Evolutionary conservation across 331 rosid genomes (phyloP).

Genomic region (Cydonia oblonga): DNA sequence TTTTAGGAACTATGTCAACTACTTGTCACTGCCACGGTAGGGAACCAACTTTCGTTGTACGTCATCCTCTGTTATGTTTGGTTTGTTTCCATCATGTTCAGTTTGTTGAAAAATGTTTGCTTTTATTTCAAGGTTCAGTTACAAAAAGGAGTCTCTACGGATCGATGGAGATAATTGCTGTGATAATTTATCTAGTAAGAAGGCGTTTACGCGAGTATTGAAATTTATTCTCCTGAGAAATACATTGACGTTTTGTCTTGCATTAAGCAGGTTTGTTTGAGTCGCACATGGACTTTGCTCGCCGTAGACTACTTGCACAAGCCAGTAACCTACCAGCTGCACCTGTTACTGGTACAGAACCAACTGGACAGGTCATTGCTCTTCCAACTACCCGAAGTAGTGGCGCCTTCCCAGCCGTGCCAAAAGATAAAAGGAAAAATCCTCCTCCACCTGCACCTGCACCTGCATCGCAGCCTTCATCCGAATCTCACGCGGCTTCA

Average conservation of each 20-base stretch:
- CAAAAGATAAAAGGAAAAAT: conserved; percentile 20
- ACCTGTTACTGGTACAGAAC: conserved; percentile 27
- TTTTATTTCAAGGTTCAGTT: conserved; percentile 37
- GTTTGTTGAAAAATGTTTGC: conserved; percentile 13
- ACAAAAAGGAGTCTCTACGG: conserved; percentile 18
- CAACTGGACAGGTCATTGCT: conserved; percentile 28
- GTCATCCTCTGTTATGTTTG: neutral
- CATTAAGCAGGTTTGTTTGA: conserved; percentile 35
- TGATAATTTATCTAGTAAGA: conserved; percentile 31
- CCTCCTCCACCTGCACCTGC: conserved; percentile 19
- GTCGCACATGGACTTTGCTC: conserved; percentile 20
- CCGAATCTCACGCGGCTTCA: conserved; percentile 2
- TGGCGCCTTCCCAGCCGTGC: conserved; percentile 76
- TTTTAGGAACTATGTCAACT: conserved; percentile 26
- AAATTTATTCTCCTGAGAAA: neutral
- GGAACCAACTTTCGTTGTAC: conserved; percentile 14
- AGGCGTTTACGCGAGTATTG: neutral
- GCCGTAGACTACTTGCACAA: conserved; percentile 63
- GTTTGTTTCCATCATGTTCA: conserved; percentile 9
- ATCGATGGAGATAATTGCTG: conserved; percentile 19
- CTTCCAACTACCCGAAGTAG: conserved; percentile 52
- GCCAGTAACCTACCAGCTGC: conserved; percentile 62
- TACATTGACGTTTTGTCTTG: conserved; percentile 8
- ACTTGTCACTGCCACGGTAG: conserved; percentile 34
- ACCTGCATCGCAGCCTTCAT: neutral